Evolutionary conservation across 192 early-diverging fungal genomes (phyloP).

Genomic region (Rhizophagus clarus): DNA sequence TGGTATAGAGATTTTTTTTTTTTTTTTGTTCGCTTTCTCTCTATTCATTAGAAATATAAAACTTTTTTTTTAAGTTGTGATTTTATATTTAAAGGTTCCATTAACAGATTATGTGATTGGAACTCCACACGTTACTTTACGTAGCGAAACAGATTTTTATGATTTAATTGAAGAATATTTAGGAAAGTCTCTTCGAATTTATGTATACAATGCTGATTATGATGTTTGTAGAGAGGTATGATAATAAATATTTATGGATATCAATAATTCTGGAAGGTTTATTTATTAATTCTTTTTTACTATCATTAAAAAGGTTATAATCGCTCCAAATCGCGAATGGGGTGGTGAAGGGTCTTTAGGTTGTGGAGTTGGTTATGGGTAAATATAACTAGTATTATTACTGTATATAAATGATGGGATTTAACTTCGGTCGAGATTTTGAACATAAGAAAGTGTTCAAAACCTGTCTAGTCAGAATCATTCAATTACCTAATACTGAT

Average conservation of each 20-base stretch:
- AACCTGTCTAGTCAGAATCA: too few species aligned
- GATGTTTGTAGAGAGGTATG: constrained; percentile 64
- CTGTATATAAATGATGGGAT: too few species aligned
- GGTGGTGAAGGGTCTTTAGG: constrained; percentile 70
- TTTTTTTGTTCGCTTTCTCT: neutral
- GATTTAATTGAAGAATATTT: constrained; percentile 61
- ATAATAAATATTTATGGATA: neutral
- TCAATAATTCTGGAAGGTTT: neutral
- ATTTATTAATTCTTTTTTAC: neutral
- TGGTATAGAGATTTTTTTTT: constrained; percentile 36
- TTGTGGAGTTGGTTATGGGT: constrained; percentile 51
- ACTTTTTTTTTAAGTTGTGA: neutral
- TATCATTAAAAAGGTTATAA: constrained; percentile 53
- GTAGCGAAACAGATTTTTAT: constrained; percentile 66
- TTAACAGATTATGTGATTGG: constrained; percentile 78
- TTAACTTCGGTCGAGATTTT: too few species aligned
- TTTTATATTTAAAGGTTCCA: constrained; percentile 30
- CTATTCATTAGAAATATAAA: neutral
- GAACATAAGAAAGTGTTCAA: too few species aligned
- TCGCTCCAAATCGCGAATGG: constrained; percentile 69
- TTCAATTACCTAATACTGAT: neutral
- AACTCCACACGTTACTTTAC: constrained; percentile 58
- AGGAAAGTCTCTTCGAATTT: constrained; percentile 61
- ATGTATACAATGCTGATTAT: constrained; percentile 68
- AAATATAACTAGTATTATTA: neutral